Base-by-base conservation (phyloP, 2,329 filamentous ascomycete species). In the Trichophyton mentagrophytes region DNA sequence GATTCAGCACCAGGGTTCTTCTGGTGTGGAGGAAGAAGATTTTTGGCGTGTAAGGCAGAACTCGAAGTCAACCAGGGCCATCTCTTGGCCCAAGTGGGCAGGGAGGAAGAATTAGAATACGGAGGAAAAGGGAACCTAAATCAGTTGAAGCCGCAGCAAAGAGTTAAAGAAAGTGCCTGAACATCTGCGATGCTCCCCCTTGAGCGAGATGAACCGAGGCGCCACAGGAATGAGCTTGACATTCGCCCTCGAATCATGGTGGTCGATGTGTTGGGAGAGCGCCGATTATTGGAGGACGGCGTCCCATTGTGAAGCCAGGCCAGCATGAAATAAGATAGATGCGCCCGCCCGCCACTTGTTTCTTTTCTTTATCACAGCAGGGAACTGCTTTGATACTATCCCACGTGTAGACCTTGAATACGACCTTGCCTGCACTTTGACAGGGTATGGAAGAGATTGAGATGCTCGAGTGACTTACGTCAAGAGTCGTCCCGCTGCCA, bases 391-490 rank as follows among this genome's bases (percentile, higher is more conserved):
- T 25, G 56, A 58, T 58, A 38, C 56, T 44, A 58, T 58, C 56
- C 56, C 56, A 58, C 56, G 56, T 58, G 56, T 58, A 20, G 56
- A 42, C 36, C 40, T 25, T 58, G 36, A 42, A 42, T 58, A 58
- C 51, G 51, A 55, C 51, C 2, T 17, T 36, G 51, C 33, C 51
- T 20, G n/a, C 36, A 27, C 25, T 33, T 15, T 36, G 17, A 25
- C 33, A 20, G 56, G 13, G 11, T 20, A 36, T n/a, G 38, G 33
- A 44, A 11, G 42, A 40, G 30, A 33, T 20, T 7, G 30, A 33
- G 4, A n/a, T 44, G 40, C 40, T 44, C 40, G 40, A 44, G n/a
- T 44, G 15, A 55, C 51, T 55, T 38, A 55, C 27, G 51, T 55
- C 49, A 51, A 46, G 27, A 55, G 13, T n/a, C n/a, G 33, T 17